These are phyloP conservation scores for Aspergillus bombycis DNA, from an alignment of 2,329 filamentous ascomycete species.

Conservation along the genomic window DNA sequence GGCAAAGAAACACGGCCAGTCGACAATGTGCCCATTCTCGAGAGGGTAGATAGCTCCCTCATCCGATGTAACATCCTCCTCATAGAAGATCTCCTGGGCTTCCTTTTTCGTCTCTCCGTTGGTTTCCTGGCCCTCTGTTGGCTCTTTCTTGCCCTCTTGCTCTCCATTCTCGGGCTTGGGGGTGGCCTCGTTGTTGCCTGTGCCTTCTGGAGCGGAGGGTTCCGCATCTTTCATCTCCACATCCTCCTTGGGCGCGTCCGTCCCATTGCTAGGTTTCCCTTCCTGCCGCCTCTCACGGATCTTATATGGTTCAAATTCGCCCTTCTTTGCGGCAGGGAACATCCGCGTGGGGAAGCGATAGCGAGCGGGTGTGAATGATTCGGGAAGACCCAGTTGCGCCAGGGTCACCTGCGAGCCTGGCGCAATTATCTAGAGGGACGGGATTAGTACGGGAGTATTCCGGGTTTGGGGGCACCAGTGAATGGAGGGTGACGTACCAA, in stretches of 20 bases:
- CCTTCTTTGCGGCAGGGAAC: slow-evolving; percentile 77
- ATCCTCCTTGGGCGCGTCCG: slow-evolving; percentile 39
- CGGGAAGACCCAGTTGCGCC: slow-evolving; percentile 85
- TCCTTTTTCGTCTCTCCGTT: slow-evolving; percentile 36
- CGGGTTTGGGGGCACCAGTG: neutral
- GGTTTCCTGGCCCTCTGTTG: slow-evolving; percentile 22
- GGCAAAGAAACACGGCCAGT: slow-evolving; percentile 93
- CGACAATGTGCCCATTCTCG: slow-evolving; percentile 75
- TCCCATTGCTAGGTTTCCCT: slow-evolving; percentile 31
- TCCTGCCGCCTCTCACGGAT: slow-evolving; percentile 60
- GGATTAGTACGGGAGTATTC: slow-evolving; percentile 10
- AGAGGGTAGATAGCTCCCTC: slow-evolving; percentile 92
- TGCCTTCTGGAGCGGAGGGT: slow-evolving; percentile 25
- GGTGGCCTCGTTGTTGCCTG: slow-evolving; percentile 10
- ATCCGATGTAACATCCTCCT: slow-evolving; percentile 84
- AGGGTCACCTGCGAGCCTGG: slow-evolving; percentile 84
- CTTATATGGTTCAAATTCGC: slow-evolving; percentile 80
- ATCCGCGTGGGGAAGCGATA: slow-evolving; percentile 89
- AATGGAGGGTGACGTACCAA: slow-evolving; percentile 41
- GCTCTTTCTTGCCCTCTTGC: slow-evolving; percentile 34
- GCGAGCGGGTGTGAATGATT: slow-evolving; percentile 88
- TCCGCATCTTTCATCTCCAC: slow-evolving; percentile 51
- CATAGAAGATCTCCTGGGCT: slow-evolving; percentile 64
- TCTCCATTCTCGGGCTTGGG: slow-evolving; percentile 28
- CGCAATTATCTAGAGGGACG: slow-evolving; percentile 50